Conservation (phyloP, 257 asterid species). For the Petrea volubilis region DNA sequence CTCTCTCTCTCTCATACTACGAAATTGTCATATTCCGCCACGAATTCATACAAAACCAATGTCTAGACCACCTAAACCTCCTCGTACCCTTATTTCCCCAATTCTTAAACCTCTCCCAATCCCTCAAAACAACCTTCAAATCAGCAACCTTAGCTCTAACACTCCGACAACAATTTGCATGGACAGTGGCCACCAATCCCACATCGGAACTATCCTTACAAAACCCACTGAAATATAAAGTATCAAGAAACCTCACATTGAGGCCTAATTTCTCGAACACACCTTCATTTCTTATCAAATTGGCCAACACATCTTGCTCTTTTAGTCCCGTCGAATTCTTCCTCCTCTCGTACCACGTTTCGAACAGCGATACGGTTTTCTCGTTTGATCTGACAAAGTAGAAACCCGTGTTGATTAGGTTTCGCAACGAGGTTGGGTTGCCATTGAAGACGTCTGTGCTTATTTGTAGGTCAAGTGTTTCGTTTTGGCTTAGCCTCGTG, state of each 20-base stretch:
- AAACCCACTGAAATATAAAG: background rate
- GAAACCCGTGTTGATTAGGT: background rate
- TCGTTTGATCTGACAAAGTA: background rate
- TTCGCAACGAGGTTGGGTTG: background rate
- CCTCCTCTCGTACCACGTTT: background rate
- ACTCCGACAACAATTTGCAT: background rate
- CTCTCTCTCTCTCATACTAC: too few relatives aligned
- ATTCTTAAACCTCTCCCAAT: background rate
- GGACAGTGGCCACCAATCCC: background rate
- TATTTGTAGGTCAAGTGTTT: background rate
- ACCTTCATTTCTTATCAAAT: background rate
- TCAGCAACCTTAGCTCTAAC: background rate
- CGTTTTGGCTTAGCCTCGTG: background rate
- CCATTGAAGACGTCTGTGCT: background rate
- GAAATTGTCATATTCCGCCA: background rate
- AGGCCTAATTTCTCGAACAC: background rate
- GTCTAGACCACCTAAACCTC: background rate
- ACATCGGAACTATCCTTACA: background rate
- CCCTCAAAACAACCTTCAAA: background rate
- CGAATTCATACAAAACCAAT: background rate
- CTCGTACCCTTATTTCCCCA: background rate
- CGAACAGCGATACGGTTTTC: background rate
- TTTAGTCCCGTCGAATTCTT: background rate
- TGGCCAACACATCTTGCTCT: background rate
- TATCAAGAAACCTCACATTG: background rate